These are phyloP conservation scores for Pseudozyma thailandica DNA, from an alignment of 1,284 basidiomycete species.

Conservation along the genomic window DNA sequence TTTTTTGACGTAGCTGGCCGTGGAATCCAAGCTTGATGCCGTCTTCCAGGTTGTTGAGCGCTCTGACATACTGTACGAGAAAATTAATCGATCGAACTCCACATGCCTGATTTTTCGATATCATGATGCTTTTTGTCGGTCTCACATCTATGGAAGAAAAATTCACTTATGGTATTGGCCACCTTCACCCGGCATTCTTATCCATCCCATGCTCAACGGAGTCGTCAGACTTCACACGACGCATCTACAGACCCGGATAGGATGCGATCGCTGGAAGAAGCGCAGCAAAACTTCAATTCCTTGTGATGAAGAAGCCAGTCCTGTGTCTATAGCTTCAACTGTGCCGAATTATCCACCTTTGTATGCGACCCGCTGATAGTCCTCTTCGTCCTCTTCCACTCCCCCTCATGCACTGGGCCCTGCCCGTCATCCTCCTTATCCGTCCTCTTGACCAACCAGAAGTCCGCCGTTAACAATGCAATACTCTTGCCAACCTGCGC, in stretches of 20 bases:
- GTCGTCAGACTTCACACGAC: too few relatives aligned
- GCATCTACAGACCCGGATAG: too few relatives aligned
- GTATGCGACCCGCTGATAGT: conserved; percentile 54
- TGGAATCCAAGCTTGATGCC: too few relatives aligned
- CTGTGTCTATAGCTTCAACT: conserved; percentile 34
- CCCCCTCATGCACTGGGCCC: conserved; percentile 26
- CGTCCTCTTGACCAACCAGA: conserved; percentile 48
- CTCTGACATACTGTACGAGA: too few relatives aligned
- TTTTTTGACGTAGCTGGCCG: conserved; percentile 5
- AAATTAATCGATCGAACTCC: conserved; percentile 11
- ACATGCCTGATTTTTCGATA: conserved; percentile 4
- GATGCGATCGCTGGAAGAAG: too few relatives aligned
- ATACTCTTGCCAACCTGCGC: conserved; percentile 52
- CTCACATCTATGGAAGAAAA: too few relatives aligned
- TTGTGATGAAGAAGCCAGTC: neutral
- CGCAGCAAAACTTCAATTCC: neutral
- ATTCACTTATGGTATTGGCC: too few relatives aligned
- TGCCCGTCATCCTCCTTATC: conserved; percentile 37
- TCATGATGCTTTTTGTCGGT: too few relatives aligned
- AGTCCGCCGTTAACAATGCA: conserved; percentile 50
- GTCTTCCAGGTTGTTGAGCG: too few relatives aligned
- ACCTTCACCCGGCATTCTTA: too few relatives aligned
- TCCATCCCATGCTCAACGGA: too few relatives aligned
- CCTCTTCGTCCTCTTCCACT: conserved; percentile 45
- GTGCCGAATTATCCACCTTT: conserved; percentile 49